phyloP scores from a whole-genome alignment of 2,329 filamentous ascomycete species.

The Ceratocystis albifundus region DNA sequence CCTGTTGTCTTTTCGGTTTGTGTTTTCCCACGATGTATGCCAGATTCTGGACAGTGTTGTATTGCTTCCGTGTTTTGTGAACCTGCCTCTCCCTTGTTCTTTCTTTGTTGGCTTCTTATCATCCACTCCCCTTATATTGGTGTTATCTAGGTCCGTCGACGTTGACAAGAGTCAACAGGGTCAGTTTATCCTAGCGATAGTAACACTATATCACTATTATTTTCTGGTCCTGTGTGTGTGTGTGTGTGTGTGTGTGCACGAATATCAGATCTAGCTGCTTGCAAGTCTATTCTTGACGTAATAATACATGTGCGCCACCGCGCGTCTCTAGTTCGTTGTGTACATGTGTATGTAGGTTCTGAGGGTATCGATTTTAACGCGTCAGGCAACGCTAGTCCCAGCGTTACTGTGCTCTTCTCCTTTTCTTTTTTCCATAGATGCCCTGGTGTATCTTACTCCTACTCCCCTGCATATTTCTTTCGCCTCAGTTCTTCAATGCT shows the following conservation, averaged over 20 bases:
- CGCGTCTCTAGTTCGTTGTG: background rate
- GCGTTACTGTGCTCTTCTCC: background rate
- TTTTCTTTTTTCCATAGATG: background rate
- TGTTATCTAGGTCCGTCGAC: background rate
- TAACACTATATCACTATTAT: too few species aligned
- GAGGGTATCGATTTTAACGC: background rate
- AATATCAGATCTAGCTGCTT: background rate
- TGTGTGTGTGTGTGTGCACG: too few species aligned
- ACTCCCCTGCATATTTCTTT: background rate
- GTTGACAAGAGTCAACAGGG: too few species aligned
- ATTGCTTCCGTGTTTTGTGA: background rate
- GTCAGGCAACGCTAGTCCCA: background rate
- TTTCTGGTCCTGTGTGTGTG: background rate
- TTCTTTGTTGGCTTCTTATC: background rate
- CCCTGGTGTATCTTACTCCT: too few species aligned
- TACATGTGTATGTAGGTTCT: background rate
- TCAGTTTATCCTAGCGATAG: too few species aligned
- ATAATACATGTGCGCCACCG: background rate
- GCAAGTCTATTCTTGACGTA: background rate
- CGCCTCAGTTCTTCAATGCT: background rate
- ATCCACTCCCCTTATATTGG: background rate
- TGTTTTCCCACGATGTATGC: slow-evolving; percentile 4
- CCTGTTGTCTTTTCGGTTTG: background rate
- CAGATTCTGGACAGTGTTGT: slow-evolving; percentile 9
- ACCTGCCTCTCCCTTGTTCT: background rate